Percentiles rank a stretch among this genome's conserved stretches.
These are phyloP conservation scores for Aspergillus viridinutans DNA, from an alignment of 2,329 filamentous ascomycete species.

Conservation along the genomic window DNA sequence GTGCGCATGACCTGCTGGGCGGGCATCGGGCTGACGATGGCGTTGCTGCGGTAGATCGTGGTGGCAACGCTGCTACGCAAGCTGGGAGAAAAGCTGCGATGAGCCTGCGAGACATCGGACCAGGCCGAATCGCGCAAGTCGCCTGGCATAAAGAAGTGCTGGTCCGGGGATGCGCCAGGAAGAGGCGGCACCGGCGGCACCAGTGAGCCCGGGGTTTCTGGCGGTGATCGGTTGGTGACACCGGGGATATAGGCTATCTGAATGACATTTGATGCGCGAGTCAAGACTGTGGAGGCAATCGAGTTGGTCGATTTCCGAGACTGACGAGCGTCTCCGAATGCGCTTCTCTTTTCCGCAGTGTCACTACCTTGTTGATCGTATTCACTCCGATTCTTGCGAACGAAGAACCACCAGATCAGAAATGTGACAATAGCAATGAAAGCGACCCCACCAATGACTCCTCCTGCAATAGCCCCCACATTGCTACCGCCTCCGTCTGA, in stretches of 20 bases:
- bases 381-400: constrained; percentile 67
- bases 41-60: constrained; percentile 90
- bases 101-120: constrained; percentile 64
- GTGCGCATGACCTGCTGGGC: constrained; percentile 83
- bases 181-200: constrained; percentile 94
- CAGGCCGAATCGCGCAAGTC: constrained; percentile 89
- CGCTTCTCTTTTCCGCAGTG: constrained; percentile 49
- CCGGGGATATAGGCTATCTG: constrained; percentile 99
- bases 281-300: constrained; percentile 91
- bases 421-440: constrained; percentile 71
- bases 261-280: constrained; percentile 95
- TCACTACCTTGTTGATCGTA: constrained; percentile 52
- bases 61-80: constrained; percentile 70
- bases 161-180: constrained; percentile 65
- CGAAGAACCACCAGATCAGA: constrained; percentile 80
- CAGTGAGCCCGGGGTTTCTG: constrained; percentile 73
- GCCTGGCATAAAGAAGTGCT: constrained; percentile 89
- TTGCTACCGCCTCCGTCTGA: constrained; percentile 53
- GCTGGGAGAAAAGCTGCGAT: constrained; percentile 49
- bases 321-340: constrained; percentile 52
- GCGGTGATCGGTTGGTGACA: constrained; percentile 84
- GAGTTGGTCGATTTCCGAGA: constrained; percentile 80
- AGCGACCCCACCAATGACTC: constrained; percentile 80
- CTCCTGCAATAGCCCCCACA: constrained; percentile 82
- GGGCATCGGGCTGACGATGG: constrained; percentile 70